Evolutionary conservation across 2,329 filamentous ascomycete species (phyloP), one percentile per base, ranked within the genome.

Genomic region (Keithomyces neogunnii): DNA sequence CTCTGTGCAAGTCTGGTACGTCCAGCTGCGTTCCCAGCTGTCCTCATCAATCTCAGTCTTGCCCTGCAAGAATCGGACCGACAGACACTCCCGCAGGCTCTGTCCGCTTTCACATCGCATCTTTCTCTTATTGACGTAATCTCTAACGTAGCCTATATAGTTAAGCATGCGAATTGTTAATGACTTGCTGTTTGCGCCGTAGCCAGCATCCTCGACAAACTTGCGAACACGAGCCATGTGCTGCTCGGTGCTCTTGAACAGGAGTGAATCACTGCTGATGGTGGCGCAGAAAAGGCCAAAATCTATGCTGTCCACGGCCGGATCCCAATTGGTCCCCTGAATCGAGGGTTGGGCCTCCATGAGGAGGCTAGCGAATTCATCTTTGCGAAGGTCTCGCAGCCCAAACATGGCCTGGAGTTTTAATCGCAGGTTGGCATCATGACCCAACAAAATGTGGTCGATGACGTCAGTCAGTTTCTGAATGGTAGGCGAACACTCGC

Each of bases 401-500:
- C 74, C 76, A 48, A 81, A 81, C 0, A 68, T 61, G 6, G 69
- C 61, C 53, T 71, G 69, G 39, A 77, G 85, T 6, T 67, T 7
- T 70, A 84, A 33, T 79, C 66, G 2, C 67, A 60, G 11, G 76
- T 65, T 26, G 47, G 29, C 30, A 49, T 42, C 38, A 39, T 45
- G 38, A 30, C 19, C 19, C 19, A 19, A 28, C 3, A 81, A 68
- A 36, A 80, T 75, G 42, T 69, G 73, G 61, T 82, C 78, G 28
- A 80, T 62, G 5, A 77, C 63, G 44, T 76, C 64, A 0, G 73
- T 76, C 9, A 81, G 60, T 54, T 72, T 82, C 61, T 86, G 82
- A 0, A 82, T 84, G 1, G 76, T 76, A 1, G 72, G 68, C 36
- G 90, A 76, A 62, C 89, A 93, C 33, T 80, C 76, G 0, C 74